Evolutionary conservation across 2,329 filamentous ascomycete genomes (phyloP), one percentile per base, ranked within the genome.

Genomic region (Ophiostoma ulmi): DNA sequence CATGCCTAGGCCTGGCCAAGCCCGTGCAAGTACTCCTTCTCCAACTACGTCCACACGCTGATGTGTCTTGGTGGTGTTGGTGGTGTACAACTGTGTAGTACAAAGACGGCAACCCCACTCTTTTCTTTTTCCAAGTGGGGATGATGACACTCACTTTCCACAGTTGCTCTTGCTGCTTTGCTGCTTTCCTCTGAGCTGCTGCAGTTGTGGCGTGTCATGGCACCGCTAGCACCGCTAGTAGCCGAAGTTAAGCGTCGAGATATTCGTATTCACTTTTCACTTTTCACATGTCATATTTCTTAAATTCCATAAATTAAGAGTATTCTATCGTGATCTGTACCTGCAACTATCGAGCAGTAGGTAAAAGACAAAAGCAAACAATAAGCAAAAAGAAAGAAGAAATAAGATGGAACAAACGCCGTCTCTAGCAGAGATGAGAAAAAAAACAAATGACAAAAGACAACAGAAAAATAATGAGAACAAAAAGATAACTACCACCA

Each of bases 71-170:
- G 44, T 48, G 44, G 44, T 48, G 44, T n/a, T 14, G 7, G 20
- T 44, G 39, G 8, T 38, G 10, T 41, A 41, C 10, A 13, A 14
- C 39, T 11, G 41, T 44, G 41, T 44, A 14, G 17, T n/a, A 64
- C 63, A 65, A 65, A 65, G 63, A 39, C 63, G 63, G 36, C 5
- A 64, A 36, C 61, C 63, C 63, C 63, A 65, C 63, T 65, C 35
- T 65, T 41, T 38, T 22, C 35, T 39, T 39, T 39, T 65, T 31
- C 11, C 14, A 39, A 38, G 63, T 41, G 36, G 63, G 63, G 35
- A 26, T 63, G 20, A 36, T 63, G 55, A 61, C 55, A 63, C 58
- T 31, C n/a, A 22, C n/a, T 58, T 58, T 58, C 52, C 26, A 26
- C 22, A 26, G 52, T 8, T 58, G 52, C 48, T n/a, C 20, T n/a